phyloP scores from a whole-genome alignment of 192 early-diverging fungal genomes.

The Rhizoclosmatium globosum region DNA sequence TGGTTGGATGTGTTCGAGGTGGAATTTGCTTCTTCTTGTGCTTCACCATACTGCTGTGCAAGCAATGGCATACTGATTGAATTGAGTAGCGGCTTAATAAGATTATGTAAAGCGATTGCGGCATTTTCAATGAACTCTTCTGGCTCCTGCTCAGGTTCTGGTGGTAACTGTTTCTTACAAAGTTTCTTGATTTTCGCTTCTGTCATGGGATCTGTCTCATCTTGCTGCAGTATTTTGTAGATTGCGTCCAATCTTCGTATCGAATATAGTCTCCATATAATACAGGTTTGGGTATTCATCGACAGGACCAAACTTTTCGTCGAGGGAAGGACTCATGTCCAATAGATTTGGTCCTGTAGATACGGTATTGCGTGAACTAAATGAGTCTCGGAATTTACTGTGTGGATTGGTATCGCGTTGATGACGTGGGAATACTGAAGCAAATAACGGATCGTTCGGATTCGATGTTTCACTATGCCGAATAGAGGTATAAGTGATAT shows the following conservation, averaged over 20 bases:
- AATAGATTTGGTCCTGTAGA: not conserved
- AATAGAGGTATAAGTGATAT: not conserved
- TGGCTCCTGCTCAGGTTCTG: not conserved
- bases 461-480: not conserved
- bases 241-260: conserved; percentile 13
- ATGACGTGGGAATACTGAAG: not conserved
- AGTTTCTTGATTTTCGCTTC: not conserved
- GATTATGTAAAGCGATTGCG: not conserved
- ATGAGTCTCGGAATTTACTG: not conserved
- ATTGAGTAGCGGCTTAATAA: not conserved
- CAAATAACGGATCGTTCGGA: not conserved
- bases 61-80: not conserved
- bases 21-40: not conserved
- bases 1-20: not conserved
- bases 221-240: not conserved
- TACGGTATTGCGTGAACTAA: conserved; percentile 7
- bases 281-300: conserved; percentile 25
- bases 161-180: not conserved
- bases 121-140: conserved; percentile 11
- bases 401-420: not conserved
- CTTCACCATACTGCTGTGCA: not conserved
- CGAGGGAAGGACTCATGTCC: conserved; percentile 7
- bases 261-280: not conserved
- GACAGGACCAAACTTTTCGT: conserved; percentile 21
- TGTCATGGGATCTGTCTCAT: not conserved